phyloP scores from a whole-genome alignment of 352 stramenopile genomes.

The Phytophthora lateralis region DNA sequence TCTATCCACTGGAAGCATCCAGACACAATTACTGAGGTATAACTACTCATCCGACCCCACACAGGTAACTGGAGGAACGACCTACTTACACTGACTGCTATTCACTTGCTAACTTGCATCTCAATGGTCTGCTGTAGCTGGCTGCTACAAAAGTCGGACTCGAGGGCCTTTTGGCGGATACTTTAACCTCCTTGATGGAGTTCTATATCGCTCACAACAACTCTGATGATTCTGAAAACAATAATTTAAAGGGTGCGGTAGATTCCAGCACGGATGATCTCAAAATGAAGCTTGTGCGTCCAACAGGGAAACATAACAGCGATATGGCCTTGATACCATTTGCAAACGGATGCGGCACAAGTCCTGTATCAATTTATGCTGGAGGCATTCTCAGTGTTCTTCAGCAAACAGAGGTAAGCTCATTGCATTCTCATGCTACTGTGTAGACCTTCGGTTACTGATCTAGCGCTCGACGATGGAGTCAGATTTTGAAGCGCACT shows the following conservation, averaged over 20 bases:
- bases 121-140: conserved; percentile 25
- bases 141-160: conserved; percentile 38
- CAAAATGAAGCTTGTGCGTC: conserved; percentile 26
- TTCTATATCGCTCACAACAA: conserved; percentile 14
- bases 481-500: conserved; percentile 44
- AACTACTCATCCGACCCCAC: conserved; percentile 51
- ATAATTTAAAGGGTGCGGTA: neutral
- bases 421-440: neutral
- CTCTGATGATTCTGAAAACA: conserved; percentile 4
- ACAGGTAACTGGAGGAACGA: conserved; percentile 31
- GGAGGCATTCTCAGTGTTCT: conserved; percentile 50
- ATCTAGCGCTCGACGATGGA: neutral
- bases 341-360: conserved; percentile 47
- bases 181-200: conserved; percentile 38
- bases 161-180: conserved; percentile 35
- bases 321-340: conserved; percentile 22
- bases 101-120: conserved; percentile 3
- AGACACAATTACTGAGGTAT: conserved; percentile 45
- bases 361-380: conserved; percentile 50
- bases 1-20: conserved; percentile 14
- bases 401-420: conserved; percentile 51
- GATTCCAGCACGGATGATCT: neutral
- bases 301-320: conserved; percentile 3
- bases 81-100: neutral
- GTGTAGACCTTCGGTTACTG: neutral